phyloP scores from a whole-genome alignment of 2,329 filamentous ascomycete species.

The Apiospora phragmitis region DNA sequence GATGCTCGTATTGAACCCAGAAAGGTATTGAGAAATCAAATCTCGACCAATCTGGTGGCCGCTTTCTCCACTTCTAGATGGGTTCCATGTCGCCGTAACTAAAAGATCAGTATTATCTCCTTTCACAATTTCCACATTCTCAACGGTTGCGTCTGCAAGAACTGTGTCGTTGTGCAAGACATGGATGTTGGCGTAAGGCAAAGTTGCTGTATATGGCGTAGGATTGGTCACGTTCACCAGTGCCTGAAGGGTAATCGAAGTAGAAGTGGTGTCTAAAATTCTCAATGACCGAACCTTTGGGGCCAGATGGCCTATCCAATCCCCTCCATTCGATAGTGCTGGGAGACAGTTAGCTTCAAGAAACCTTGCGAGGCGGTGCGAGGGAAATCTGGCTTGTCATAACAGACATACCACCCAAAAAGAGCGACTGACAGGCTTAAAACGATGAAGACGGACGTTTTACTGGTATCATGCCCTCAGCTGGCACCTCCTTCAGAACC shows the following conservation, averaged over 20 bases:
- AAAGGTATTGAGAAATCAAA: conserved; percentile 82
- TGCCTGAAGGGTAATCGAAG: conserved; percentile 70
- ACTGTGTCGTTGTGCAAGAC: conserved; percentile 71
- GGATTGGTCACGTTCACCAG: conserved; percentile 86
- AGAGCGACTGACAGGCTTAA: conserved; percentile 43
- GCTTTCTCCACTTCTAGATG: conserved; percentile 61
- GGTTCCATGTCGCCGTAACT: conserved; percentile 75
- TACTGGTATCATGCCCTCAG: conserved; percentile 81
- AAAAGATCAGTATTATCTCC: conserved; percentile 73
- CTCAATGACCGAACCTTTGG: conserved; percentile 71
- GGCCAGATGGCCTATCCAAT: conserved; percentile 46
- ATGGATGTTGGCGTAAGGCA: conserved; percentile 81
- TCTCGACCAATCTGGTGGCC: conserved; percentile 66
- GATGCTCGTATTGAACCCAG: conserved; percentile 81
- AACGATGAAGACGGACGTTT: conserved; percentile 79
- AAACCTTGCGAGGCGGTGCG: conserved; percentile 15
- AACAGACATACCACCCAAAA: conserved; percentile 22
- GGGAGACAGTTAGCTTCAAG: conserved; percentile 35
- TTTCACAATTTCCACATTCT: conserved; percentile 61
- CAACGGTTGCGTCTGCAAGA: conserved; percentile 72
- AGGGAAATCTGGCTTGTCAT: conserved; percentile 19
- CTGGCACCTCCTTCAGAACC: conserved; percentile 80
- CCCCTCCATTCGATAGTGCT: conserved; percentile 62
- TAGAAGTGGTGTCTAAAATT: conserved; percentile 70
- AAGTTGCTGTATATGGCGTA: conserved; percentile 76